These are phyloP conservation scores for Murraya koenigii DNA, from an alignment of 345 rosid species.

Conservation along the genomic window DNA sequence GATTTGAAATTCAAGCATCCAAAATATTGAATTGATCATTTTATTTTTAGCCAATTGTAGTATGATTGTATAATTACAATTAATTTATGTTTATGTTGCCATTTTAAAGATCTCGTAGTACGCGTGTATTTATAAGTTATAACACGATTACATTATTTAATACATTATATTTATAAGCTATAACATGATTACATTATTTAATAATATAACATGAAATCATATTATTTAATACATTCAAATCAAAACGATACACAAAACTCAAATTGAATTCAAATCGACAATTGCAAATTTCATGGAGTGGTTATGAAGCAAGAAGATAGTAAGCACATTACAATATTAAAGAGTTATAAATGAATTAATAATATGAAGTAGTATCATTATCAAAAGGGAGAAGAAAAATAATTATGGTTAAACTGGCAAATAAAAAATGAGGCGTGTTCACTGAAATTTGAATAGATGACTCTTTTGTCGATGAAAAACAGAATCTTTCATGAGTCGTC, in stretches of 20 bases:
- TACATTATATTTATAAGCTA: no score
- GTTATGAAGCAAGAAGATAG: not conserved
- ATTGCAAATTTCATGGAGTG: not conserved
- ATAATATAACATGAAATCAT: no score
- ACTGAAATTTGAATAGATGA: not conserved
- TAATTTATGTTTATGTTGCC: no score
- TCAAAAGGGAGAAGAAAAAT: not conserved
- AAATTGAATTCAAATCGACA: not conserved
- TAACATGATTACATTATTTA: no score
- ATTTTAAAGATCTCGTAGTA: no score
- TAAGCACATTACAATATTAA: not conserved
- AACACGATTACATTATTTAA: no score
- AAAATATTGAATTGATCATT: not conserved
- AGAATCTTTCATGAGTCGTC: slow-evolving; percentile 3
- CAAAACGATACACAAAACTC: no score
- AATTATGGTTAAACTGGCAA: not conserved
- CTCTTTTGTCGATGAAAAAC: not conserved
- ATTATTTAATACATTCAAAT: no score
- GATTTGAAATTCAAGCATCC: not conserved
- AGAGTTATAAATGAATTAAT: not conserved
- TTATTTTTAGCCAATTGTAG: no score
- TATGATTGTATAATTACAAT: no score
- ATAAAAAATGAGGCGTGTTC: not conserved
- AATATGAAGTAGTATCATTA: not conserved
- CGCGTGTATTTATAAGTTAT: no score